A percentile compares a stretch with the other conserved stretches of the same genome.
Conservation (phyloP, 2,329 filamentous ascomycete species). For the Diplodia scrobiculata region DNA sequence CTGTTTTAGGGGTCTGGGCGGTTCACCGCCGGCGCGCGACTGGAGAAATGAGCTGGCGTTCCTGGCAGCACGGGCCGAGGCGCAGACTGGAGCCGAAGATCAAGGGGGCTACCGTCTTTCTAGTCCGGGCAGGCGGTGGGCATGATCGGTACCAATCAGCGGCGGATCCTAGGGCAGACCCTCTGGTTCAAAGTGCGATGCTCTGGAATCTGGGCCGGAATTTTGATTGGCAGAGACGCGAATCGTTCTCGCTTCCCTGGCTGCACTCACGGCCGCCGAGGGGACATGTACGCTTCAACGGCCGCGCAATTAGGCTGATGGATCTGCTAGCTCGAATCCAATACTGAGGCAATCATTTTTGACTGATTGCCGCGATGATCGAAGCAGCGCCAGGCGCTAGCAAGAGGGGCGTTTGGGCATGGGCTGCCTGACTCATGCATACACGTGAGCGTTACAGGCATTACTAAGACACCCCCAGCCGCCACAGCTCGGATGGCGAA, state of each 20-base stretch:
- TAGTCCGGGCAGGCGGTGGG: conserved; percentile 5
- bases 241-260: too few relatives aligned
- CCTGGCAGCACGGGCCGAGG: conserved; percentile 19
- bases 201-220: background rate
- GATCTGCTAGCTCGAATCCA: too few relatives aligned
- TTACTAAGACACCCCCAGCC: conserved; percentile 7
- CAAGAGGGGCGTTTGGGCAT: background rate
- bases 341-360: too few relatives aligned
- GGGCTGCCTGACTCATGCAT: background rate
- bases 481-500: conserved; percentile 18
- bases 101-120: background rate
- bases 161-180: background rate
- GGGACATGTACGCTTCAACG: too few relatives aligned
- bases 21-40: conserved; percentile 25
- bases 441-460: conserved; percentile 2
- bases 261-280: too few relatives aligned
- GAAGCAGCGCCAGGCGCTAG: background rate
- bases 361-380: background rate
- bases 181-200: background rate
- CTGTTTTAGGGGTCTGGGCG: conserved; percentile 25
- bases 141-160: background rate
- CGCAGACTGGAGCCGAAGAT: conserved; percentile 6
- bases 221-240: background rate
- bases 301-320: too few relatives aligned
- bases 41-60: conserved; percentile 27